phyloP scores from a whole-genome alignment of 2,329 filamentous ascomycete genomes.

The Paraconiothyrium brasiliense region DNA sequence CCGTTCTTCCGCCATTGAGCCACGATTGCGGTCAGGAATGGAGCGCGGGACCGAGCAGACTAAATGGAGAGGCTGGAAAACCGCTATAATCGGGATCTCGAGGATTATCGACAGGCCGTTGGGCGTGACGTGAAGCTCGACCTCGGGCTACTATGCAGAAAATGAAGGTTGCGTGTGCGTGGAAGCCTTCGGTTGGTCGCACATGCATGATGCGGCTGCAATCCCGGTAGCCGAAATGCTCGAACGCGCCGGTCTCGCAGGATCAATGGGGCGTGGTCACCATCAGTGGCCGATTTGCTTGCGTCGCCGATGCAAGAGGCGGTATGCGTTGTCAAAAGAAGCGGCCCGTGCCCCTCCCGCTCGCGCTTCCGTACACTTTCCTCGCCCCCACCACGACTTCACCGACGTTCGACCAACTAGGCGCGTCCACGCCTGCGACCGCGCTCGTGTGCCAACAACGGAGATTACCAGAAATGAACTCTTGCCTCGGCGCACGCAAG shows the following conservation, averaged over 20 bases:
- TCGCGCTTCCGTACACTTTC: conserved; percentile 16
- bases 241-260: conserved; percentile 19
- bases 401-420: conserved; percentile 20
- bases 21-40: conserved; percentile 28
- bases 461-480: conserved; percentile 39
- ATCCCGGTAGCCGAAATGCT: conserved; percentile 36
- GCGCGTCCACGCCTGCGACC: conserved; percentile 22
- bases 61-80: conserved; percentile 27
- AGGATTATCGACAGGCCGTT: conserved; percentile 28
- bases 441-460: conserved; percentile 23
- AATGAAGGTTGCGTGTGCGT: conserved; percentile 41
- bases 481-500: conserved; percentile 25
- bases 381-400: conserved; percentile 19
- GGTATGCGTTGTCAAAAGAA: conserved; percentile 22
- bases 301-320: conserved; percentile 4
- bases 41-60: conserved; percentile 18
- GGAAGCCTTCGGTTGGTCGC: conserved; percentile 43
- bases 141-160: conserved; percentile 40
- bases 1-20: conserved; percentile 26
- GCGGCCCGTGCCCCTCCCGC: neutral
- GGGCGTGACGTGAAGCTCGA: conserved; percentile 33
- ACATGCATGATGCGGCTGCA: conserved; percentile 23
- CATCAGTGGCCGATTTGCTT: neutral
- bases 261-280: neutral
- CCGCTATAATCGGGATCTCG: conserved; percentile 19